phyloP scores from a whole-genome alignment of 768 basidiomycete genomes.

The Pulveroboletus sp. region DNA sequence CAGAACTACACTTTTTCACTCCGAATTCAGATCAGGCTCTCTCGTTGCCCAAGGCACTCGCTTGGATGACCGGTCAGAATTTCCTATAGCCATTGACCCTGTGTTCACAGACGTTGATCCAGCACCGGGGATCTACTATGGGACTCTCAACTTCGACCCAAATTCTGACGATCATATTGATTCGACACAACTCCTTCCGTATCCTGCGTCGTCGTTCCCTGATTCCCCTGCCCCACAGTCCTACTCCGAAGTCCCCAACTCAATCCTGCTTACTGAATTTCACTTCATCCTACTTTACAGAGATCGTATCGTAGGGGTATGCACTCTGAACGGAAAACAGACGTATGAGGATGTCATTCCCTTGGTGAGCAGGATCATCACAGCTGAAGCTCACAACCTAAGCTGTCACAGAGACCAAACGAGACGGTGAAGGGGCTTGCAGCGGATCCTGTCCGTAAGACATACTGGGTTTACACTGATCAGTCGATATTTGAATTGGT shows the following conservation, averaged over 20 bases:
- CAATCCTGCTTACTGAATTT: slow-evolving; percentile 84
- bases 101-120: slow-evolving; percentile 4
- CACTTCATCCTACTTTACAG: slow-evolving; percentile 85
- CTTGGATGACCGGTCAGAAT: slow-evolving; percentile 84
- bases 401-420: slow-evolving; percentile 54
- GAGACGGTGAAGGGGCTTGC: slow-evolving; percentile 72
- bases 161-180: slow-evolving; percentile 73
- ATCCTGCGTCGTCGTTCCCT: slow-evolving; percentile 43
- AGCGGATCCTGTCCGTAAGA: slow-evolving; percentile 81
- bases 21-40: slow-evolving; percentile 64
- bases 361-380: slow-evolving; percentile 47
- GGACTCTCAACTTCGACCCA: slow-evolving; percentile 64
- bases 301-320: slow-evolving; percentile 73
- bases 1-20: slow-evolving; percentile 79
- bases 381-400: slow-evolving; percentile 5
- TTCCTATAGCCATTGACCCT: background rate
- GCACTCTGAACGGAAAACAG: slow-evolving; percentile 71
- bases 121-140: slow-evolving; percentile 91
- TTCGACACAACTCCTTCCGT: slow-evolving; percentile 73
- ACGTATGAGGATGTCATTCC: slow-evolving; percentile 83
- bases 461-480: slow-evolving; percentile 93
- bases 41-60: slow-evolving; percentile 68
- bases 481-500: slow-evolving; percentile 85
- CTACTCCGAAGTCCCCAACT: slow-evolving; percentile 51
- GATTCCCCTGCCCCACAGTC: slow-evolving; percentile 19